Base-by-base conservation (phyloP, 192 early-diverging fungal genomes). In the Phlyctochytrium arcticum region DNA sequence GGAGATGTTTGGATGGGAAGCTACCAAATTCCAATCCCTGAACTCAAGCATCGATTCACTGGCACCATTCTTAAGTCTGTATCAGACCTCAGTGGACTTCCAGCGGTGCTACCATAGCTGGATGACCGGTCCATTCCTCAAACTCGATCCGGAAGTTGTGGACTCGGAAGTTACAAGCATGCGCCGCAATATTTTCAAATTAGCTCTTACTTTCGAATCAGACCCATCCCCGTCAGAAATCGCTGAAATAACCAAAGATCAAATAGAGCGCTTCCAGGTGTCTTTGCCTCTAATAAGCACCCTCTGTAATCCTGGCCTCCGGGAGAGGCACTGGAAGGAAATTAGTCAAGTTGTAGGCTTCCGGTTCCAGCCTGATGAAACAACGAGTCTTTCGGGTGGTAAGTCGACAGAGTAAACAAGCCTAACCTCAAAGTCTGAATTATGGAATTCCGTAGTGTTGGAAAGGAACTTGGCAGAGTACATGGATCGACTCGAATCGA, bases 61-160 rank as follows among this genome's bases (percentile, higher is more conserved):
- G 27, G 64, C 76, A 24, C 83, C 83, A 29, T 85, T 75, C 64
- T 50, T 85, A 60, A 73, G 75, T 19, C 63, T 82, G 6, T 85
- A 85, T 55, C 82, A 85, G 54, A 81, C 81, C 5, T 85, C 83
- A 26, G 81, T 84, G 24, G 83, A 85, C 53, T 84, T 85, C 74
- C 83, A 85, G 65, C 62, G 77, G 30, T 78, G 65, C 53, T 85
- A 81, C 50, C 82, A 79, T 34, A 65, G 65, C 15, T 85, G 83
- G 83, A 85, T 85, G 79, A 80, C 70, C 7, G 83, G 83, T 12
- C 75, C 81, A 6, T 84, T 84, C 62, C 65, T 85, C 15, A 81
- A 85, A 61, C 69, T 85, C 0, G 81, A 85, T 62, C 77, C 83
- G 0, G 83, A 85, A 67, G 69, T 77, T 9, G 83, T 85, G 3